Evolutionary conservation across 768 basidiomycete genomes (phyloP).

Genomic region (Hirschioporus abietinus): DNA sequence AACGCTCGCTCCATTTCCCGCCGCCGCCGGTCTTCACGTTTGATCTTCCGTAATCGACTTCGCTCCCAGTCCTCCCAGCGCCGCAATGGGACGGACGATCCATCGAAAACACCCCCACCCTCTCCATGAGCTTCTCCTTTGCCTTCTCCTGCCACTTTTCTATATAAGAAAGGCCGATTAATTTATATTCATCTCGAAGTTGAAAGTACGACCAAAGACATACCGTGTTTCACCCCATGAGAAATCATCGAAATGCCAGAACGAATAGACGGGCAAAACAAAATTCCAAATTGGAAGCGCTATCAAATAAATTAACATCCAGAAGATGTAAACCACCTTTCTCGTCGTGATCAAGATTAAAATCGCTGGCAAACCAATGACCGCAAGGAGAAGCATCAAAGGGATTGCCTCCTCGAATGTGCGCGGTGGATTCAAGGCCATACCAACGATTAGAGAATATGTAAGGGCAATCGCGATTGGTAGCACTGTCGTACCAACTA

Average conservation of each 20-base stretch:
- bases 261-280: conserved; percentile 88
- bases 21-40: conserved; percentile 77
- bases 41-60: conserved; percentile 84
- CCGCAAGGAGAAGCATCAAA: conserved; percentile 79
- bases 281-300: conserved; percentile 98
- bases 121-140: conserved; percentile 76
- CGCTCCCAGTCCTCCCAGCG: conserved; percentile 99
- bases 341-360: conserved; percentile 91
- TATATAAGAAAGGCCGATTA: conserved; percentile 27
- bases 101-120: conserved; percentile 46
- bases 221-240: conserved; percentile 99
- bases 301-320: conserved; percentile 94
- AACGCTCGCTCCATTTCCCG: conserved; percentile 77
- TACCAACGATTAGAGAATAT: conserved; percentile 78
- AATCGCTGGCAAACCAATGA: conserved; percentile 89
- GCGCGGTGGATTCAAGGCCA: conserved; percentile 74
- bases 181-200: conserved; percentile 8
- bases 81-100: conserved; percentile 77
- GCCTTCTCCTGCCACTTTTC: conserved; percentile 91
- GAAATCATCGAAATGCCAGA: conserved; percentile 99
- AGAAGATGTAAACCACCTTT: conserved; percentile 93
- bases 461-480: conserved; percentile 93
- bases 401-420: conserved; percentile 93
- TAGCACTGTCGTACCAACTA: conserved; percentile 85
- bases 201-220: conserved; percentile 19